Percentiles rank a stretch among this genome's conserved stretches.
phyloP scores from a whole-genome alignment of 176 grass and related monocot genomes.

The Cenchrus americanus region DNA sequence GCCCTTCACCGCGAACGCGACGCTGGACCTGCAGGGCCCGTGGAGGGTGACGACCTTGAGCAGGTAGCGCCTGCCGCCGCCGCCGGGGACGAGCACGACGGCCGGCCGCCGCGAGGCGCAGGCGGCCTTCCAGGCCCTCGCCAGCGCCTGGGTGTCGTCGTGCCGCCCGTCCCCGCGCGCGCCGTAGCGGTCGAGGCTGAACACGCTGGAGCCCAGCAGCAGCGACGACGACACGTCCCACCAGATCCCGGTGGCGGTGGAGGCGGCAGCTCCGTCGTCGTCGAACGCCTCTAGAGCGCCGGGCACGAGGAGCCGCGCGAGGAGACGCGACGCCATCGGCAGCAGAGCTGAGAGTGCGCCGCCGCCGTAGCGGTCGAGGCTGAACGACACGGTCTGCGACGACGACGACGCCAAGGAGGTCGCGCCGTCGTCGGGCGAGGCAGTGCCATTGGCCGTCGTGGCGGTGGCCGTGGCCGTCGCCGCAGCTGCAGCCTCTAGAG shows the following conservation, averaged over 20 bases:
- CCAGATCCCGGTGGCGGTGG: neutral
- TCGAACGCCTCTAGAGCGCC: too few species aligned
- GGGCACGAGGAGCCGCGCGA: too few species aligned
- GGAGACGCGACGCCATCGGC: too few species aligned
- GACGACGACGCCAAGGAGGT: neutral
- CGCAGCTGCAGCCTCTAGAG: neutral
- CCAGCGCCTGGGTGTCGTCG: slow-evolving; percentile 68
- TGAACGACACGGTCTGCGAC: slow-evolving; percentile 49
- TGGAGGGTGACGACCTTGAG: slow-evolving; percentile 52
- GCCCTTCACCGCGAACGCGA: slow-evolving; percentile 59
- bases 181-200: slow-evolving; percentile 62
- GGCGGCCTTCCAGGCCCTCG: slow-evolving; percentile 51
- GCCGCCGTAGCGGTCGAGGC: slow-evolving; percentile 56
- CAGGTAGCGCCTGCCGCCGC: slow-evolving; percentile 51
- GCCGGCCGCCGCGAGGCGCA: slow-evolving; percentile 61
- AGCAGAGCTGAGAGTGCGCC: neutral
- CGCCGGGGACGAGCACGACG: slow-evolving; percentile 51
- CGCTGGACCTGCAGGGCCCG: slow-evolving; percentile 67
- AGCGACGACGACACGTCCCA: neutral
- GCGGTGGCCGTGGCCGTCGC: too few species aligned
- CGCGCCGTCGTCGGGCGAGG: neutral
- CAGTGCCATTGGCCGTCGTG: neutral
- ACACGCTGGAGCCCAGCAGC: slow-evolving; percentile 9
- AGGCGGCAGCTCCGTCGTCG: neutral
- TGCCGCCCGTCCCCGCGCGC: slow-evolving; percentile 54